Evolutionary conservation across 108 stramenopile genomes (phyloP), one percentile per base, ranked within the genome.

Genomic region (Skeletonema grethae): DNA sequence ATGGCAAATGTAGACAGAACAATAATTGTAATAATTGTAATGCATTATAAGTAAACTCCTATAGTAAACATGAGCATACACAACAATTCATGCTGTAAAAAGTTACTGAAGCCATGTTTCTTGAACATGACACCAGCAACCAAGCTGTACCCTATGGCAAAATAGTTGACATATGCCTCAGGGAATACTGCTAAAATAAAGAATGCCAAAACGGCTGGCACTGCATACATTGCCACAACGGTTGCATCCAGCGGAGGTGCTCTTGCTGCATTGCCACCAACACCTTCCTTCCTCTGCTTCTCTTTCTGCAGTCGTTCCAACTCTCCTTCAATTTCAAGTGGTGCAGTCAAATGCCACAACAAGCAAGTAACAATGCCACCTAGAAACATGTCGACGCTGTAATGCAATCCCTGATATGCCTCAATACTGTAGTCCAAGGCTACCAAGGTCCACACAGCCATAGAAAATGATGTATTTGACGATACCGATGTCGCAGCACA

Each of bases 371-470:
- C 62, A 39, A 94, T 67, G 12, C 84, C 81, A 13, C 92, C 92
- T 62, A 94, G 22, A 87, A 88, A 91, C 92, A 94, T 94, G 67
- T 94, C 92, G 0, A 91, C 90, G 43, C 83, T 84, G 61, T 94
- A 94, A 67, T 94, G 92, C 77, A 91, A 91, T 7, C 92, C 92
- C 68, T 94, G 87, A 67, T 90, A 91, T 2, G 89, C 70, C 70
- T 94, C 92, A 31, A 94, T 87, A 30, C 64, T 65, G 56, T 86
- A 94, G 67, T 94, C 92, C 43, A 91, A 58, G 10, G 87, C 84
- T 8, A 94, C 64, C 64, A 89, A 70, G 34, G 79, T 76, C 88
- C 90, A 91, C 15, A 94, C 59, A 7, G 87, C 88, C 0, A 77
- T 34, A 7, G 83, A 79, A 65, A 94, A 94, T 4, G 65, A 35